Conservation (phyloP, 345 rosid species). For the Laguncularia racemosa region DNA sequence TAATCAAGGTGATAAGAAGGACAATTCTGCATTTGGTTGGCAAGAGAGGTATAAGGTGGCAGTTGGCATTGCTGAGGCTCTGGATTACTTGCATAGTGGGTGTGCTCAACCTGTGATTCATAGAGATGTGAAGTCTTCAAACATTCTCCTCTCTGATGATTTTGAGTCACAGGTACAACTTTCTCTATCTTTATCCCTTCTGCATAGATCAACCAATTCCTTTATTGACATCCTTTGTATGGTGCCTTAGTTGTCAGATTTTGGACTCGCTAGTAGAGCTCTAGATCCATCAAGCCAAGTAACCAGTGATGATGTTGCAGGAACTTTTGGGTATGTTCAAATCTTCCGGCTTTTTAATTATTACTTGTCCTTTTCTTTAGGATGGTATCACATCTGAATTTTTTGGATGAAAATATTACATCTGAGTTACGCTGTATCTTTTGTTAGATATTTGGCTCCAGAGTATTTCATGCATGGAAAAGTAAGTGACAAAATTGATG, state of each 20-base stretch:
- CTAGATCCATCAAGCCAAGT: conserved; percentile 39
- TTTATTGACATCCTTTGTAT: conserved; percentile 14
- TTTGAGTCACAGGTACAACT: conserved; percentile 82
- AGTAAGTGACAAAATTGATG: conserved; percentile 89
- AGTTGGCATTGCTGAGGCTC: conserved; percentile 81
- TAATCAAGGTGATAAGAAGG: conserved; percentile 52
- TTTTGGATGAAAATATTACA: too few relatives aligned
- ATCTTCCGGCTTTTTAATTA: not conserved
- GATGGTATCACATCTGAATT: not conserved
- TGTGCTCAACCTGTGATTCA: conserved; percentile 74
- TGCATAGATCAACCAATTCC: conserved; percentile 6
- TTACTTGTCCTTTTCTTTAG: not conserved
- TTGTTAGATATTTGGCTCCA: conserved; percentile 90
- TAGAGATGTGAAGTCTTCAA: conserved; percentile 93
- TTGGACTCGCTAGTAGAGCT: conserved; percentile 76
- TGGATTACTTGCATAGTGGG: conserved; percentile 68
- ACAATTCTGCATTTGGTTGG: conserved; percentile 59
- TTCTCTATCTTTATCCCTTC: not conserved
- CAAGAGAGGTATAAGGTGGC: conserved; percentile 79
- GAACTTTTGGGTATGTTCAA: conserved; percentile 81
- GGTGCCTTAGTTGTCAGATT: conserved; percentile 81
- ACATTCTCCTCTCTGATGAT: conserved; percentile 84
- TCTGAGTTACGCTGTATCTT: conserved; percentile 3
- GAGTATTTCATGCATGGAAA: conserved; percentile 93
- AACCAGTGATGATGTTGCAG: conserved; percentile 59